phyloP scores from a whole-genome alignment of 192 early-diverging fungal species.

The Podila minutissima region DNA sequence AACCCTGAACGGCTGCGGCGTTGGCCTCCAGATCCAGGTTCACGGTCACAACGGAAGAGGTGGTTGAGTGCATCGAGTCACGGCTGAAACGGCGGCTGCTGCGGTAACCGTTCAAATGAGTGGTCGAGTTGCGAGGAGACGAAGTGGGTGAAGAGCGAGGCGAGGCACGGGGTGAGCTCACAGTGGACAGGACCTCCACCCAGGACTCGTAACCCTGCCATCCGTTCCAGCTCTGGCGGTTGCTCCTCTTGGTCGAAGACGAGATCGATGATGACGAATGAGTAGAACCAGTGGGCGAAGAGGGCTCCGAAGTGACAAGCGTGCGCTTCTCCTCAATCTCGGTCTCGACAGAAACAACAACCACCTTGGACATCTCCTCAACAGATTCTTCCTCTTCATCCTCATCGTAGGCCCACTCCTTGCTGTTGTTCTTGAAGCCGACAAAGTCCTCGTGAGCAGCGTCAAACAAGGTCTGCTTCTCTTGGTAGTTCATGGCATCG shows the following conservation, averaged over 20 bases:
- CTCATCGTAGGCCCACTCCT: constrained; percentile 8
- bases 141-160: constrained; percentile 27
- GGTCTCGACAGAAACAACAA: constrained; percentile 9
- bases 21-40: constrained; percentile 37
- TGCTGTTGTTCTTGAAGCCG: constrained; percentile 23
- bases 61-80: constrained; percentile 23
- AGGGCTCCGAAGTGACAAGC: constrained; percentile 11
- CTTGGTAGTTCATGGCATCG: constrained; percentile 39
- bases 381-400: constrained; percentile 6
- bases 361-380: constrained; percentile 1
- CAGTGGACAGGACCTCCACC: constrained; percentile 39
- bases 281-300: constrained; percentile 20
- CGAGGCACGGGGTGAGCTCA: constrained; percentile 34
- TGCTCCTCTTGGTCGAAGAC: constrained; percentile 18
- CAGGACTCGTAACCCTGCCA: constrained; percentile 50
- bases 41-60: constrained; percentile 22
- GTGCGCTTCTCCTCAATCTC: constrained; percentile 25
- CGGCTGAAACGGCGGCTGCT: constrained; percentile 23
- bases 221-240: constrained; percentile 47
- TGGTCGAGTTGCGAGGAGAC: constrained; percentile 35
- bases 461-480: constrained; percentile 44
- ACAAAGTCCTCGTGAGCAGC: constrained; percentile 42
- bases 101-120: constrained; percentile 18
- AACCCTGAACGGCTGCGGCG: constrained; percentile 11
- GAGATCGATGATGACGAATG: neutral